A percentile compares a stretch with the other conserved stretches of the same genome.
phyloP scores from a whole-genome alignment of 345 rosid genomes.

The Eucalyptus polybractea region DNA sequence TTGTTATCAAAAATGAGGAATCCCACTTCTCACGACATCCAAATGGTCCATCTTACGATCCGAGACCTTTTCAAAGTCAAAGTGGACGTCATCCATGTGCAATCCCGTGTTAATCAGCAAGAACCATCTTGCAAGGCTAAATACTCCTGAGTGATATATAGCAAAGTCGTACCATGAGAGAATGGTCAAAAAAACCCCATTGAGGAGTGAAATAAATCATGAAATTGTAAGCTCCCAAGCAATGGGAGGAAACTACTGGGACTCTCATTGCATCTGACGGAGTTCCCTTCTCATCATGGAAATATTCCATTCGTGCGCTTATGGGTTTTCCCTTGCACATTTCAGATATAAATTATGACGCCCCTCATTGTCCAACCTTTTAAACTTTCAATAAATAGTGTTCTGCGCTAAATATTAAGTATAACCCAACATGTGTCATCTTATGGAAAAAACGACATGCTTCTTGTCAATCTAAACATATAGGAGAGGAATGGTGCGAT shows the following conservation, averaged over 20 bases:
- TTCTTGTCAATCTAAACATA: neutral
- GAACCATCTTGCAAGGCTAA: too few species aligned
- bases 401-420: neutral
- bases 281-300: neutral
- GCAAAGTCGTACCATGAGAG: fast-evolving
- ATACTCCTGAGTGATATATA: too few species aligned
- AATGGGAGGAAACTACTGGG: too few species aligned
- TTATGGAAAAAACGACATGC: neutral
- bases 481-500: neutral
- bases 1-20: too few species aligned
- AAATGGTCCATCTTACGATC: too few species aligned
- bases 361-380: neutral
- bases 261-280: neutral
- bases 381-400: neutral
- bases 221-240: too few species aligned
- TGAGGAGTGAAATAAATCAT: too few species aligned
- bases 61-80: too few species aligned
- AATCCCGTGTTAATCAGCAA: too few species aligned
- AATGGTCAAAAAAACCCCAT: too few species aligned
- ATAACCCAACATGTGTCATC: neutral
- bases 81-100: too few species aligned
- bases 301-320: neutral
- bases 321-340: neutral
- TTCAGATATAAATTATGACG: neutral
- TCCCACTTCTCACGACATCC: too few species aligned